phyloP scores from a whole-genome alignment of 1,284 basidiomycete species.

The Termitomyces sp. region DNA sequence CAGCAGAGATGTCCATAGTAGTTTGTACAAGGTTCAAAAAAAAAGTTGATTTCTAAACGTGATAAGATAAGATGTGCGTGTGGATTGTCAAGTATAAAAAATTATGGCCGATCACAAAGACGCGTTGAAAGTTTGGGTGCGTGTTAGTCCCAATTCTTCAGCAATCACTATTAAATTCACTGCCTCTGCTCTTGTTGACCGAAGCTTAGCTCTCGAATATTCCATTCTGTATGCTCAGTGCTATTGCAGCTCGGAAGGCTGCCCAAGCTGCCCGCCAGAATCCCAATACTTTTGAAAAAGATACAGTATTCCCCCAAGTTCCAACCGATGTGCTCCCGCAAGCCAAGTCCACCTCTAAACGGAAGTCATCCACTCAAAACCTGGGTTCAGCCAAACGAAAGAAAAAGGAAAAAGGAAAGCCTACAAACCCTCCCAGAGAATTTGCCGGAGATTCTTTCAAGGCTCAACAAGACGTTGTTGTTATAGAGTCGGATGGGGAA shows the following conservation, averaged over 20 bases:
- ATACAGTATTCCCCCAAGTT: conserved; percentile 14
- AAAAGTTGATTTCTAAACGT: neutral
- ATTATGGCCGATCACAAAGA: neutral
- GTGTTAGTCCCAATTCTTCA: neutral
- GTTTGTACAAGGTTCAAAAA: neutral
- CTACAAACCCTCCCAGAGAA: conserved; percentile 23
- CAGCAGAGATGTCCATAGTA: conserved; percentile 12
- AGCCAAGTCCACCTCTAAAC: conserved; percentile 19
- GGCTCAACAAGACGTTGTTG: conserved; percentile 33
- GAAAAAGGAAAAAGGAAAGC: conserved; percentile 24
- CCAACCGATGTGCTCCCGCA: conserved; percentile 17
- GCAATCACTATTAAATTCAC: neutral
- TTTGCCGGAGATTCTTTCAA: conserved; percentile 29
- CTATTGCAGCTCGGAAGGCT: conserved; percentile 57
- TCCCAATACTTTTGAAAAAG: conserved; percentile 4
- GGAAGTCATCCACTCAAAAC: conserved; percentile 23
- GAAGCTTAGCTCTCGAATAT: neutral
- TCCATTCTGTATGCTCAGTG: conserved; percentile 45
- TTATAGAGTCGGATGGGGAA: conserved; percentile 31
- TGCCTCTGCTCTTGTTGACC: neutral
- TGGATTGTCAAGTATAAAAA: conserved; percentile 9
- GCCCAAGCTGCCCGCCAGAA: conserved; percentile 26
- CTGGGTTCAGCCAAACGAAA: conserved; percentile 22
- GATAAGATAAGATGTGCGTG: conserved; percentile 17
- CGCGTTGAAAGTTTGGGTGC: neutral